phyloP scores from a whole-genome alignment of 768 basidiomycete genomes.

The Auriscalpium vulgare region DNA sequence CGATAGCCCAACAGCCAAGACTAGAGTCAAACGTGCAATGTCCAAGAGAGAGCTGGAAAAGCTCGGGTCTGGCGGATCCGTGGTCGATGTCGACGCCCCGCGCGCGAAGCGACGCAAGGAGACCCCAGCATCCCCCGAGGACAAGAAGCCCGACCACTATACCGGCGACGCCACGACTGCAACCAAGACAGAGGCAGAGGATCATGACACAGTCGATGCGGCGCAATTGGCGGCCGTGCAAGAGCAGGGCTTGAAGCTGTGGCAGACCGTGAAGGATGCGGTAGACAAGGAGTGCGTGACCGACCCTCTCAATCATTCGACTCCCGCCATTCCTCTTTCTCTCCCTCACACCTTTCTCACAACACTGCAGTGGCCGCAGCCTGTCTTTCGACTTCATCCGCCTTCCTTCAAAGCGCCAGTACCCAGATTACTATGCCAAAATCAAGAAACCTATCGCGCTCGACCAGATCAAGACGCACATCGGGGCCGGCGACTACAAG shows the following conservation, averaged over 20 bases:
- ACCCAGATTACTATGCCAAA: constrained; percentile 80
- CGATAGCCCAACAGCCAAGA: no score
- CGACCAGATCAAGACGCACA: constrained; percentile 79
- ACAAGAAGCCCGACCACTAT: constrained; percentile 34
- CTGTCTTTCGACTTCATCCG: constrained; percentile 61
- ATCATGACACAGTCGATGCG: constrained; percentile 20
- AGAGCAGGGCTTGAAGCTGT: constrained; percentile 63
- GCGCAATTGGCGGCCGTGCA: constrained; percentile 33
- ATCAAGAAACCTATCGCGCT: constrained; percentile 81
- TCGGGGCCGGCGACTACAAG: constrained; percentile 51
- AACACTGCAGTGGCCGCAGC: constrained; percentile 45
- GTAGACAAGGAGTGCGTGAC: constrained; percentile 82
- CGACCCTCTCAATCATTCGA: constrained; percentile 24
- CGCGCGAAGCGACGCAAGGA: constrained; percentile 47
- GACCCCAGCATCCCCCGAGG: constrained; percentile 24
- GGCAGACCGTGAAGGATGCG: constrained; percentile 75
- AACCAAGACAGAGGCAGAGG: constrained; percentile 20
- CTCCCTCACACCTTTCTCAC: constrained; percentile 19
- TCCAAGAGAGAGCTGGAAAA: constrained; percentile 44
- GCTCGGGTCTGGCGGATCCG: constrained; percentile 20
- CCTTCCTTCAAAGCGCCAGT: constrained; percentile 61
- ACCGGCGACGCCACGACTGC: constrained; percentile 26
- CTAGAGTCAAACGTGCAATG: constrained; percentile 20
- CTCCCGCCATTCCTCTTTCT: constrained; percentile 19
- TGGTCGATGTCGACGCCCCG: constrained; percentile 36